Conservation (phyloP, 1,284 basidiomycete species). For the Leccinum subrobustum region DNA sequence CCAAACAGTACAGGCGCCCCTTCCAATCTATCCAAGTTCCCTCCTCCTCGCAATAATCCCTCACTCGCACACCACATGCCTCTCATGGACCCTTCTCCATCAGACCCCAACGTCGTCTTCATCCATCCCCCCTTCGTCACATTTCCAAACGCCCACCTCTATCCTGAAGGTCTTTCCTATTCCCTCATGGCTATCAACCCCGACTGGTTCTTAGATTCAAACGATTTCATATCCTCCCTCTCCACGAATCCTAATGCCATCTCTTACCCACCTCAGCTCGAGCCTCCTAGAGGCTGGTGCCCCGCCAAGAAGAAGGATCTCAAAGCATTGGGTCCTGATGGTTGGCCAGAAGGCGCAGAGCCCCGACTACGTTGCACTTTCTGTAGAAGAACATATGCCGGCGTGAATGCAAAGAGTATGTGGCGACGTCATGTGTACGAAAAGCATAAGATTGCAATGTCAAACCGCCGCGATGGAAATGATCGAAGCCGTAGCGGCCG, state of each 20-base stretch:
- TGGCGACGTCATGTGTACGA: constrained; percentile 83
- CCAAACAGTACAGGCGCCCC: constrained; percentile 33
- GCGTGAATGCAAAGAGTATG: constrained; percentile 85
- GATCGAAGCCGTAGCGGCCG: constrained; percentile 57
- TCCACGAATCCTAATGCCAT: constrained; percentile 51
- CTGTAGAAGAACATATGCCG: constrained; percentile 74
- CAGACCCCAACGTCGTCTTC: constrained; percentile 62
- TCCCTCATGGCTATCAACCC: constrained; percentile 64
- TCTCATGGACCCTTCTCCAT: constrained; percentile 62
- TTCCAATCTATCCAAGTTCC: constrained; percentile 20
- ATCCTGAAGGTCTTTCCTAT: constrained; percentile 67
- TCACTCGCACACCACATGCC: constrained; percentile 46
- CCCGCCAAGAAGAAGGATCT: constrained; percentile 74
- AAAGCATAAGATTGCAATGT: constrained; percentile 84
- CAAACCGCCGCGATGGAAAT: constrained; percentile 68
- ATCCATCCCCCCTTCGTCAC: constrained; percentile 67
- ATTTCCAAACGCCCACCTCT: constrained; percentile 59
- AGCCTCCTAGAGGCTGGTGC: constrained; percentile 79
- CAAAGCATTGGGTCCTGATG: constrained; percentile 58
- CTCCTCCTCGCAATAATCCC: constrained; percentile 33
- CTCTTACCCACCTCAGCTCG: constrained; percentile 67
- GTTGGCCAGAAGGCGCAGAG: constrained; percentile 75
- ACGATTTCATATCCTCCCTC: constrained; percentile 56
- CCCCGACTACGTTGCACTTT: constrained; percentile 77
- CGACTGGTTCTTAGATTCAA: constrained; percentile 72